Base-by-base conservation (phyloP, 805 yeast species). In the Saturnispora zaruensis region DNA sequence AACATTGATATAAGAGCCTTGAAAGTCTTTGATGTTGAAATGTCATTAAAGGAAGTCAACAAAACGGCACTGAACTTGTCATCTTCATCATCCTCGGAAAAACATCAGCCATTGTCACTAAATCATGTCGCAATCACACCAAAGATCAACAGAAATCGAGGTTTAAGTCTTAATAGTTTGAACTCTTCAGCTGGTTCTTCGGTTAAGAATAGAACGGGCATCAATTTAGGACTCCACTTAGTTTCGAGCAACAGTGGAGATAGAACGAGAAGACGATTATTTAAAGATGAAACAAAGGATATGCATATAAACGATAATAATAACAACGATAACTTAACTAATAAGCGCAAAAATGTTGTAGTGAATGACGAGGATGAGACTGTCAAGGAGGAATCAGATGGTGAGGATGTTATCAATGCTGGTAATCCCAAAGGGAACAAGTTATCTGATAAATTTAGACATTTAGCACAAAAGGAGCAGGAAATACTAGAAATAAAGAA, bases 401-500 rank as follows among this genome's bases (percentile, higher is more conserved):
- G 13, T 24, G 41, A 20, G 13, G 18, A 24, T 18, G 36, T 21
- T 34, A 26, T 21, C 18, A 28, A 2, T 28, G 20, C 6, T 18
- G 23, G 18, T 20, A 9, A 7, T 20, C 20, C 13, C 6, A 33
- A 33, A 8, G 21, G 13, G 21, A 36, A 2, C 8, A 20, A 20
- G 11, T 36, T 36, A 36, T 36, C 40, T 51, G 77, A 74, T 4
- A 76, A 81, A 45, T 64, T 84, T 45, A 72, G 87, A 53, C 66
- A 73, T 7, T 65, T 84, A 42, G 91, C 91, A 0, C 67, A 78
- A 38, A 84, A 82, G 58, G 93, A 84, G 60, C 77, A 81, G 77
- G 76, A 75, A 24, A 68, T 84, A 26, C 74, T 84, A 45, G 89
- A 84, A 55, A 64, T 82, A 41, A 82, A 79, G 54, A 81, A 78